Evolutionary conservation across 2,329 filamentous ascomycete genomes (phyloP).

Genomic region (Penicillium sp.): DNA sequence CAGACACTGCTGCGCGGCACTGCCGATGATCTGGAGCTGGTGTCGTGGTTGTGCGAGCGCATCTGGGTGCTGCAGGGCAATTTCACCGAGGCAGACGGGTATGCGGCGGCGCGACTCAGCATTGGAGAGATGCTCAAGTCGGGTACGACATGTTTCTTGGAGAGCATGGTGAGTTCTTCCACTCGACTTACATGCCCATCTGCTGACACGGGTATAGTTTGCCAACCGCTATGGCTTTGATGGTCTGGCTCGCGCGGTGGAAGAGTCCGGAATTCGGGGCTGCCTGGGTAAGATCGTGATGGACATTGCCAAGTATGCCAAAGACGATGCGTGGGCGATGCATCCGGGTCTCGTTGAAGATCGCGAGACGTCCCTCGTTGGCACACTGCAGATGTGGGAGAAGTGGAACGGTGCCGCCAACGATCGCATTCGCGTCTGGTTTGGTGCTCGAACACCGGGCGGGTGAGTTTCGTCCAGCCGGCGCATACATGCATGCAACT

Average conservation of each 20-base stretch:
- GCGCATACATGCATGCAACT: too few relatives aligned
- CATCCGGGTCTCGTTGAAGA: constrained; percentile 39
- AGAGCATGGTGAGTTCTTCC: constrained; percentile 43
- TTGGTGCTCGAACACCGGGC: constrained; percentile 44
- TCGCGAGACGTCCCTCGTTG: constrained; percentile 36
- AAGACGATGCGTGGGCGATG: constrained; percentile 41
- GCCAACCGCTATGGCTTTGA: constrained; percentile 45
- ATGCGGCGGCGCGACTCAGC: constrained; percentile 44
- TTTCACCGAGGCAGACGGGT: constrained; percentile 44
- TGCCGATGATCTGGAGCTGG: constrained; percentile 47
- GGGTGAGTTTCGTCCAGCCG: constrained; percentile 26
- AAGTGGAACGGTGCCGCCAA: constrained; percentile 33
- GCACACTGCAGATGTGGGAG: constrained; percentile 34
- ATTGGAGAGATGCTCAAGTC: constrained; percentile 49
- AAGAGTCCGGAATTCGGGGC: constrained; percentile 41
- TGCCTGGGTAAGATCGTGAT: constrained; percentile 43
- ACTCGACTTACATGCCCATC: too few relatives aligned
- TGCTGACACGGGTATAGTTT: constrained; percentile 27
- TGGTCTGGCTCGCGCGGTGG: constrained; percentile 39
- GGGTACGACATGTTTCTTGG: constrained; percentile 49
- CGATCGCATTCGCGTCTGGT: constrained; percentile 45
- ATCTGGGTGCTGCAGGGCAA: constrained; percentile 47
- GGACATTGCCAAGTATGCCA: constrained; percentile 40
- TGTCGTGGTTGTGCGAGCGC: constrained; percentile 48
- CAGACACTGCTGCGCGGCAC: constrained; percentile 45